Conservation (phyloP, 2,329 filamentous ascomycete genomes). For the Xenoacremonium recifei region DNA sequence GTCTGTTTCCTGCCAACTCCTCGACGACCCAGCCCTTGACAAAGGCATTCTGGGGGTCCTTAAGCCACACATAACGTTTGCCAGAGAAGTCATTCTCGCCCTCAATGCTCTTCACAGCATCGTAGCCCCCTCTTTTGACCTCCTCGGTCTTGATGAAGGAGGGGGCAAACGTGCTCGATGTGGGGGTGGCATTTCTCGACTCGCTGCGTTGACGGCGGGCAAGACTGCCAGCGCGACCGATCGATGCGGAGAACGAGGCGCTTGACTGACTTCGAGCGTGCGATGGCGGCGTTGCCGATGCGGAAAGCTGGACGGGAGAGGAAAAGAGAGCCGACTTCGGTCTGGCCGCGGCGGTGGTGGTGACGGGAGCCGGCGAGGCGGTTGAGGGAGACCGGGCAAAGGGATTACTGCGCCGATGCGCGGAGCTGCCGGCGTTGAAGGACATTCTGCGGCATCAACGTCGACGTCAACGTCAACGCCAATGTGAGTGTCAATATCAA, state of each 20-base stretch:
- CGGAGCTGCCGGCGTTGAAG: constrained; percentile 37
- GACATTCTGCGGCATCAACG: constrained; percentile 31
- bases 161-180: constrained; percentile 85
- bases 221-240: constrained; percentile 9
- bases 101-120: constrained; percentile 72
- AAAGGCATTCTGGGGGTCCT: constrained; percentile 83
- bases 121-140: constrained; percentile 52
- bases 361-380: constrained; percentile 61
- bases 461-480: constrained; percentile 26
- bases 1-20: constrained; percentile 65
- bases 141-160: constrained; percentile 93
- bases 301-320: constrained; percentile 50
- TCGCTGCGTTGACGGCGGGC: constrained; percentile 46
- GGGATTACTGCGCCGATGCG: constrained; percentile 76
- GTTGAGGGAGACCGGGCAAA: constrained; percentile 70
- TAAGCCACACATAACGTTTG: constrained; percentile 97
- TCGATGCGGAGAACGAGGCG: constrained; percentile 42
- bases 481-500: too few species aligned
- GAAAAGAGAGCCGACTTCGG: constrained; percentile 76
- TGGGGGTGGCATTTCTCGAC: constrained; percentile 63
- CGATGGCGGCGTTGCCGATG: constrained; percentile 39
- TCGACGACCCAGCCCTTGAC: constrained; percentile 90
- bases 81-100: constrained; percentile 99
- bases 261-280: constrained; percentile 71
- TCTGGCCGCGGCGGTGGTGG: constrained; percentile 40